A percentile compares a stretch with the other conserved stretches of the same genome.
Conservation (phyloP, 179 eudicot genomes). For the Monotropa hypopitys region DNA sequence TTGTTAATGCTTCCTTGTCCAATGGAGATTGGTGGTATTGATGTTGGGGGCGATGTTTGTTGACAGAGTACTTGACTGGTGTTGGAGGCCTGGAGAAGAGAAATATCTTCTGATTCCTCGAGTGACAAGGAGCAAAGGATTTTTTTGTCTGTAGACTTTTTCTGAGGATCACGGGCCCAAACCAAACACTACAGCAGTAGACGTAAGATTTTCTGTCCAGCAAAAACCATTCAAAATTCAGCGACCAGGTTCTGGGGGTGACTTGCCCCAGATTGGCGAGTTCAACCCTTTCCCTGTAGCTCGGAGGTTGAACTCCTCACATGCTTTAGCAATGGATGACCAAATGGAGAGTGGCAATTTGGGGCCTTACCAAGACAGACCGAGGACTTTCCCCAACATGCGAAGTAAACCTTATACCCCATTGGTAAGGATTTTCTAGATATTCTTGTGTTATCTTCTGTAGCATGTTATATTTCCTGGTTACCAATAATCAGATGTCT, state of each 20-base stretch:
- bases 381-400: constrained; percentile 87
- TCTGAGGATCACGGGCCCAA: not conserved
- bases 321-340: constrained; percentile 66
- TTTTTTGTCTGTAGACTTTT: not conserved
- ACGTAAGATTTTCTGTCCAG: not conserved
- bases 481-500: not conserved
- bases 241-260: constrained; percentile 79
- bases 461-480: not conserved
- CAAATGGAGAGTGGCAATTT: constrained; percentile 69
- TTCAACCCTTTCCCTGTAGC: constrained; percentile 50
- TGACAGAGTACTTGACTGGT: not conserved
- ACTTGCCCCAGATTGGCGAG: constrained; percentile 73
- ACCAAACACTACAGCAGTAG: not conserved
- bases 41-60: not conserved
- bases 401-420: constrained; percentile 78
- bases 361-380: constrained; percentile 70
- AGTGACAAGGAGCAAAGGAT: not conserved
- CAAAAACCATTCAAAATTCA: constrained; percentile 38
- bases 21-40: not conserved
- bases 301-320: constrained; percentile 62
- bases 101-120: not conserved
- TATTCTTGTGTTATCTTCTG: not conserved
- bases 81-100: not conserved
- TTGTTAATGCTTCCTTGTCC: not conserved
- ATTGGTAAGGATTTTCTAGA: constrained; percentile 39